Base-by-base conservation (phyloP, 192 early-diverging fungal genomes). In the Mortierella claussenii region DNA sequence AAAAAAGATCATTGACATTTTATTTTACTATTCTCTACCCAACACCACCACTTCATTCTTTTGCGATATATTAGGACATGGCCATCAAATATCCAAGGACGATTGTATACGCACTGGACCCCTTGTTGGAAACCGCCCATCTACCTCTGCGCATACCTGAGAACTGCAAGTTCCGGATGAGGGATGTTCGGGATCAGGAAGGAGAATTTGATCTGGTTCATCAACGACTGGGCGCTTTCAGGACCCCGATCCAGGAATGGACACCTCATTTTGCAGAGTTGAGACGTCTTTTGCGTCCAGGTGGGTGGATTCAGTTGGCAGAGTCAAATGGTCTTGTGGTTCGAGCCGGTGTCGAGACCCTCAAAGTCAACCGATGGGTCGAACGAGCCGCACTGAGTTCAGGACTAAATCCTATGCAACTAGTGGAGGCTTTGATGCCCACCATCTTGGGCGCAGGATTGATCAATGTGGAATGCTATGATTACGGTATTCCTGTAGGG, bases 241-340 rank as follows among this genome's bases (percentile, higher is more conserved):
- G 59, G 47, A 62, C 58, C 2, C 57, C 34, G 18, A 76, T 76
- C 5, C 73, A 76, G 47, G 73, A 76, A 52, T 76, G 73, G 73
- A 76, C 73, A 12, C 73, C 73, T 44, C 73, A 76, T 45, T 76
- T 76, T 28, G 73, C 73, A 52, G 73, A 76, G 21, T 33, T 76
- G 27, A 24, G 73, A 33, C 43, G 73, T 26, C 27, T 76, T 3
- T 47, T 57, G 0, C 64, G 65, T 12, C 73, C 73, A 8, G 73
- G 73, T 57, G 73, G 73, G 20, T 76, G 73, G 73, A 76, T 76
- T 33, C 73, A 76, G 32, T 44, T 76, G 37, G 64, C 73, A 15
- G 73, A 76, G 24, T 65, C 64, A 6, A 67, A 76, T 45, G 73
- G 73, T 0, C 32, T 62, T 57, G 26, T 76, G 13, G 64, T 67